phyloP scores from a whole-genome alignment of 1,284 basidiomycete species.

The Tylopilus sp. region DNA sequence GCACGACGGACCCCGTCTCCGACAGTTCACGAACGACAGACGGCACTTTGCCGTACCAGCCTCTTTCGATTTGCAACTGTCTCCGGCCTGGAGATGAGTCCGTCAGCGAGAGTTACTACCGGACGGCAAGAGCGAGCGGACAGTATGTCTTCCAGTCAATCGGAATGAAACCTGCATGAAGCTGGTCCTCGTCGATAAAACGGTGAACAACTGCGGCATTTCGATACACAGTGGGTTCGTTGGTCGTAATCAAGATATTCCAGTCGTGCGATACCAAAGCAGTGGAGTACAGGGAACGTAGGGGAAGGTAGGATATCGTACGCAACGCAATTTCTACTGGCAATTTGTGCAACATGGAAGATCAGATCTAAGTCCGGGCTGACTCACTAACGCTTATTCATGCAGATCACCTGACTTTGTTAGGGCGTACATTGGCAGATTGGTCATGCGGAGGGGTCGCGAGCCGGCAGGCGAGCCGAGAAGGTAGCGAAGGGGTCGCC shows the following conservation, averaged over 20 bases:
- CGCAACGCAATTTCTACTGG: constrained; percentile 63
- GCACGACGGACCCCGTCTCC: constrained; percentile 54
- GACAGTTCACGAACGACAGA: constrained; percentile 50
- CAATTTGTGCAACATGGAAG: constrained; percentile 50
- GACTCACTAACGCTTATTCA: background rate
- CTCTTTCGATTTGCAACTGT: constrained; percentile 57
- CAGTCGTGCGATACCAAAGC: constrained; percentile 55
- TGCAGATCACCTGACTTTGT: background rate
- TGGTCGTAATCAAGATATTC: constrained; percentile 54
- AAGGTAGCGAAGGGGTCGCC: too few relatives aligned
- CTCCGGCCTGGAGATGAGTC: constrained; percentile 52
- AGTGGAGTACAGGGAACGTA: constrained; percentile 52
- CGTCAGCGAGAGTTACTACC: constrained; percentile 19
- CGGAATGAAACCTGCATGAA: constrained; percentile 40
- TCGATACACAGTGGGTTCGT: constrained; percentile 63
- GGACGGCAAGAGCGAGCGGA: constrained; percentile 48
- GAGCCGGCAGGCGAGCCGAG: too few relatives aligned
- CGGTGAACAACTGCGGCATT: constrained; percentile 61
- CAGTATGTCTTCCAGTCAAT: constrained; percentile 69
- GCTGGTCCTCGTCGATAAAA: constrained; percentile 51
- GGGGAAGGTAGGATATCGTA: constrained; percentile 57
- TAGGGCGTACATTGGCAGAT: background rate
- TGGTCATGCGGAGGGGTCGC: too few relatives aligned
- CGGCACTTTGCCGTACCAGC: constrained; percentile 66
- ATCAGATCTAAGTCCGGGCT: background rate